Percentiles rank a stretch among this genome's conserved stretches.
Conservation (phyloP, 352 stramenopile genomes). For the Phytophthora hybrid region DNA sequence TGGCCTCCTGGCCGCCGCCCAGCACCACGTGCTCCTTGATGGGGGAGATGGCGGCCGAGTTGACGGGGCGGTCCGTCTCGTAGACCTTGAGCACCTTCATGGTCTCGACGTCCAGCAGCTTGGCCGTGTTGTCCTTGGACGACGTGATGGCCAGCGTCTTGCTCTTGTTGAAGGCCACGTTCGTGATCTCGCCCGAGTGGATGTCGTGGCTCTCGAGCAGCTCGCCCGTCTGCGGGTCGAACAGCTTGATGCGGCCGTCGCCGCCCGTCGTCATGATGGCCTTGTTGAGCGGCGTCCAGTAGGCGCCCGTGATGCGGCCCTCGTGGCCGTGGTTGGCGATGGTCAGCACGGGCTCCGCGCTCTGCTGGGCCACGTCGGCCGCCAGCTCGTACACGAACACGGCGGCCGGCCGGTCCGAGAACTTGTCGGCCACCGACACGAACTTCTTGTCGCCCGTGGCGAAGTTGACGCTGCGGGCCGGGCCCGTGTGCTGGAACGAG, state of each 20-base stretch:
- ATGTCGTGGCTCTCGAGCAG: conserved; percentile 85
- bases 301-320: conserved; percentile 79
- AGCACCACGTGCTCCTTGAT: conserved; percentile 97
- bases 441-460: conserved; percentile 88
- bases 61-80: conserved; percentile 98
- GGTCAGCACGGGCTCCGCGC: conserved; percentile 65
- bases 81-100: conserved; percentile 98
- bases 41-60: conserved; percentile 98
- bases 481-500: conserved; percentile 85
- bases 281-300: conserved; percentile 91
- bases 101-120: conserved; percentile 96
- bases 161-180: conserved; percentile 95
- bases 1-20: conserved; percentile 98
- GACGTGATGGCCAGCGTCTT: conserved; percentile 98
- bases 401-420: conserved; percentile 77
- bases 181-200: conserved; percentile 98
- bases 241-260: conserved; percentile 84
- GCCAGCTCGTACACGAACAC: conserved; percentile 88
- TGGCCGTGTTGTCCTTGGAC: conserved; percentile 97
- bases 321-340: conserved; percentile 87
- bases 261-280: conserved; percentile 88
- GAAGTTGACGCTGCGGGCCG: conserved; percentile 88
- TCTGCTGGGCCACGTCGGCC: conserved; percentile 66
- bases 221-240: conserved; percentile 77
- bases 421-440: conserved; percentile 87